These are phyloP conservation scores for Phlegmacium glaucopus DNA, from an alignment of 768 basidiomycete genomes.

Conservation along the genomic window DNA sequence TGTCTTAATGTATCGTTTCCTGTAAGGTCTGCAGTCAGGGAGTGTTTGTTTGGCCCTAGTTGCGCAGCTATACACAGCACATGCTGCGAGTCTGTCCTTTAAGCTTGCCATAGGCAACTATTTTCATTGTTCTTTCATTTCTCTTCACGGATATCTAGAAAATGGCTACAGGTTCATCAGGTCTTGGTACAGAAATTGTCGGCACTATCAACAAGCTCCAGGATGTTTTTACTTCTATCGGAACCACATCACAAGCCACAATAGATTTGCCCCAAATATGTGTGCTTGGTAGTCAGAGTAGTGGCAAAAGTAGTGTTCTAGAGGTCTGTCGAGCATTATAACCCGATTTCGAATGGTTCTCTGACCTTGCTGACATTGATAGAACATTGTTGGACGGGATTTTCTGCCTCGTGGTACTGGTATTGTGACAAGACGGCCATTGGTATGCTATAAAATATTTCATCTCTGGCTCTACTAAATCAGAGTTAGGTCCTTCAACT, in stretches of 20 bases:
- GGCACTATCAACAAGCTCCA: constrained; percentile 83
- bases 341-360: not conserved
- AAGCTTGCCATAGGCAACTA: constrained; percentile 11
- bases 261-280: constrained; percentile 94
- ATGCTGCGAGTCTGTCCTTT: constrained; percentile 11
- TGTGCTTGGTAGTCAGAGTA: constrained; percentile 88
- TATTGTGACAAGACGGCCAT: constrained; percentile 95
- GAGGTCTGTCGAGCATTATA: constrained; percentile 50
- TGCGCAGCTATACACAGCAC: constrained; percentile 23
- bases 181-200: constrained; percentile 82
- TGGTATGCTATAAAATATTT: constrained; percentile 49
- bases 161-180: constrained; percentile 55
- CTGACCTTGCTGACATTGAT: constrained; percentile 7
- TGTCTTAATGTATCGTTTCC: constrained; percentile 54
- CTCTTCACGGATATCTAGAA: constrained; percentile 20
- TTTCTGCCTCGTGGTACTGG: constrained; percentile 98
- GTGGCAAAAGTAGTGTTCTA: constrained; percentile 90
- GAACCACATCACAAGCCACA: constrained; percentile 61
- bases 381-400: constrained; percentile 98
- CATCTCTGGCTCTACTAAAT: constrained; percentile 1
- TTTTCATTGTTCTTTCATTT: constrained; percentile 7
- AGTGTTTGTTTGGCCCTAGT: constrained; percentile 23
- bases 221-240: constrained; percentile 85
- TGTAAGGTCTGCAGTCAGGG: constrained; percentile 45
- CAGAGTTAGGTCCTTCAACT: constrained; percentile 79